These are phyloP conservation scores for Cucumis melo DNA, from an alignment of 306 rosid species.

Conservation along the genomic window DNA sequence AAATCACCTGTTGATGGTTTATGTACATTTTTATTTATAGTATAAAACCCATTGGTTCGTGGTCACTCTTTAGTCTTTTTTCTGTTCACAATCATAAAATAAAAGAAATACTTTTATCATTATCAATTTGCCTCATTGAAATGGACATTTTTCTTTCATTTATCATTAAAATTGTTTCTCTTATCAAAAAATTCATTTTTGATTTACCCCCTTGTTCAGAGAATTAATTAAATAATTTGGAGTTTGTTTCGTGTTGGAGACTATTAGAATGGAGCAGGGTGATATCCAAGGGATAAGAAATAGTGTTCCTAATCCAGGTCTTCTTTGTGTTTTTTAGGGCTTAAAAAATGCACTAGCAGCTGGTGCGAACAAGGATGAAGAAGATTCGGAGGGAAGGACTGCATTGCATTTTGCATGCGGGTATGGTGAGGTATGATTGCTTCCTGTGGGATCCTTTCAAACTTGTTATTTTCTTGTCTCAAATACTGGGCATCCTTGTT, in stretches of 20 bases:
- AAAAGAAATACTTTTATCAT: not conserved
- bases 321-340: constrained; percentile 36
- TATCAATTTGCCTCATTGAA: not conserved
- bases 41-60: not conserved
- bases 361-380: constrained; percentile 90
- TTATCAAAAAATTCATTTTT: not conserved
- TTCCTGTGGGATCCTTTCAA: not conserved
- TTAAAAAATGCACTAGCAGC: constrained; percentile 70
- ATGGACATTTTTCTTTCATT: too few relatives aligned
- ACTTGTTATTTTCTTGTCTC: not conserved
- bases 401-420: constrained; percentile 99
- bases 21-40: not conserved
- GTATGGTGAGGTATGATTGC: constrained; percentile 80
- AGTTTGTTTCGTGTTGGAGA: not conserved
- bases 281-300: not conserved
- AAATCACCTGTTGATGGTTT: not conserved
- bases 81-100: not conserved
- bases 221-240: not conserved
- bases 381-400: constrained; percentile 94
- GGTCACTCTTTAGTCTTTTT: not conserved
- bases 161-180: not conserved
- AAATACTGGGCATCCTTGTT: not conserved
- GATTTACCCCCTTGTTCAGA: not conserved
- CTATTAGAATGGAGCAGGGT: not conserved
- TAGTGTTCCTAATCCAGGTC: not conserved